A percentile compares a stretch with the other conserved stretches of the same genome.
phyloP scores from a whole-genome alignment of 345 rosid genomes.

The Moricandia arvensis region DNA sequence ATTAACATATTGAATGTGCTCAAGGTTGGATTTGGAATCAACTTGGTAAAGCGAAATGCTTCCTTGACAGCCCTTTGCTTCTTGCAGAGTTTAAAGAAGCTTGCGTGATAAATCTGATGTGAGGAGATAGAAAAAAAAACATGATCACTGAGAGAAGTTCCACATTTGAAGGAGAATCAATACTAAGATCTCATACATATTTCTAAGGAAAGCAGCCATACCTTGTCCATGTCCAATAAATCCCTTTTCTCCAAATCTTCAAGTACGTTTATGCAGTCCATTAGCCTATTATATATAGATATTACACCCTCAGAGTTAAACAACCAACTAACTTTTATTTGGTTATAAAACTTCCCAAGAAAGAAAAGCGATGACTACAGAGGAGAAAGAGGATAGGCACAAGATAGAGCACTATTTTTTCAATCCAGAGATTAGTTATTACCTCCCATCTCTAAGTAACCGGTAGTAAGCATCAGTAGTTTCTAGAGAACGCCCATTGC shows the following conservation, averaged over 20 bases:
- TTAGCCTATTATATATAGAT: constrained; percentile 47
- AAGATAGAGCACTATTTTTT: neutral
- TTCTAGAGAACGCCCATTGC: constrained; percentile 40
- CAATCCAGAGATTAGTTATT: constrained; percentile 24
- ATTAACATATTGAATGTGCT: constrained; percentile 97
- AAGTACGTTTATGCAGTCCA: constrained; percentile 70
- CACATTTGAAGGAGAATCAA: neutral
- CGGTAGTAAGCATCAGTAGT: constrained; percentile 47
- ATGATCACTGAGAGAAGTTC: constrained; percentile 2
- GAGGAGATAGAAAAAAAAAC: constrained; percentile 12
- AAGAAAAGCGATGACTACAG: neutral
- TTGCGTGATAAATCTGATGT: constrained; percentile 76
- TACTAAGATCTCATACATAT: constrained; percentile 10
- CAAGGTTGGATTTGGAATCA: constrained; percentile 75
- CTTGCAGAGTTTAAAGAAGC: constrained; percentile 77
- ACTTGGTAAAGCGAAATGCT: constrained; percentile 83
- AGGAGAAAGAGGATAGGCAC: constrained; percentile 6
- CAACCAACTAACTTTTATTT: constrained; percentile 9
- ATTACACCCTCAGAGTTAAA: constrained; percentile 6
- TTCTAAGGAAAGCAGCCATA: constrained; percentile 23
- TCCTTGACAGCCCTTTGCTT: constrained; percentile 63
- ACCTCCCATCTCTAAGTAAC: constrained; percentile 75
- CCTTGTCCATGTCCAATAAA: constrained; percentile 82
- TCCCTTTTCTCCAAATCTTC: constrained; percentile 68
- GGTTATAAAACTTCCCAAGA: constrained; percentile 5